Evolutionary conservation across 164 flowering plant genomes (phyloP).

Genomic region (Vitis rotundifolia): DNA sequence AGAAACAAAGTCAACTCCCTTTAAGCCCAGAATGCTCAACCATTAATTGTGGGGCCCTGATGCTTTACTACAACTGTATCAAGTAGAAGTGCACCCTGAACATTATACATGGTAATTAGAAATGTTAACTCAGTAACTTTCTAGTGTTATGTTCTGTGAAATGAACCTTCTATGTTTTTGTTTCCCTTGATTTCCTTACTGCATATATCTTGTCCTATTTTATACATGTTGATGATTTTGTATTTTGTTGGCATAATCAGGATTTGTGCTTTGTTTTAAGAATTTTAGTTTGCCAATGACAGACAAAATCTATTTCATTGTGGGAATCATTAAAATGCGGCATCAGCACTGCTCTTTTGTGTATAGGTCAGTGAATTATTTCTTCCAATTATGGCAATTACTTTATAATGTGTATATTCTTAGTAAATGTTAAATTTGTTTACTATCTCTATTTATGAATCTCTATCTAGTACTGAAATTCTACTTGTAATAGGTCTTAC

Average conservation of each 20-base stretch:
- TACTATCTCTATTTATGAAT: background rate
- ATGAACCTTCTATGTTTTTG: background rate
- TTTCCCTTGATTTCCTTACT: background rate
- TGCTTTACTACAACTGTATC: background rate
- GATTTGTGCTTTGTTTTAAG: conserved; percentile 2
- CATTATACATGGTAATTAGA: background rate
- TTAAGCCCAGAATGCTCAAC: no score
- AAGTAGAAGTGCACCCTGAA: background rate
- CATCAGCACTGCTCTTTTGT: conserved; percentile 41
- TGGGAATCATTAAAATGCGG: conserved; percentile 69
- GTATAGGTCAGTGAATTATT: conserved; percentile 60
- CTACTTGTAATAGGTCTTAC: conserved; percentile 60
- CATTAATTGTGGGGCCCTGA: background rate
- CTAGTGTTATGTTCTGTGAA: background rate
- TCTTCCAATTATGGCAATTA: background rate
- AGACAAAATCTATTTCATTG: conserved; percentile 72
- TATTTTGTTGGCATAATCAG: no score
- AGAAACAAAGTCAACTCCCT: no score
- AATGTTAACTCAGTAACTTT: background rate
- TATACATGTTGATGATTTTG: no score
- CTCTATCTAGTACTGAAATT: conserved; percentile 5
- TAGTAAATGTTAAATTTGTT: no score
- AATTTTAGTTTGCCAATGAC: conserved; percentile 25
- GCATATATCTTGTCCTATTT: background rate
- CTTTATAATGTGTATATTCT: background rate